A percentile compares a stretch with the other conserved stretches of the same genome.
These are phyloP conservation scores for Morella rubra DNA, from an alignment of 306 rosid genomes.

Conservation along the genomic window DNA sequence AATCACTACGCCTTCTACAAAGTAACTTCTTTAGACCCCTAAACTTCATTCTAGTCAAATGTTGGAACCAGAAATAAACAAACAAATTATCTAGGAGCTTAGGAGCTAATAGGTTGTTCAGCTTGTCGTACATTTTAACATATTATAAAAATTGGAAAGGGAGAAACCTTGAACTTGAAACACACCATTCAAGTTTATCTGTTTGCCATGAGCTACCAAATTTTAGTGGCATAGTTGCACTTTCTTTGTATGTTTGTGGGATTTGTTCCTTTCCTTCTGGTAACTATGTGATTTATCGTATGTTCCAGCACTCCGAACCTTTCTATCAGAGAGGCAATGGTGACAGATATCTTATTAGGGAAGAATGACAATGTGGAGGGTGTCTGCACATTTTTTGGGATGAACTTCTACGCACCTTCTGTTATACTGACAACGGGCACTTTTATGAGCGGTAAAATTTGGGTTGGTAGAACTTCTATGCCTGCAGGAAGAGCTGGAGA, in stretches of 20 bases:
- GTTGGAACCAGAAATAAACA: too few relatives aligned
- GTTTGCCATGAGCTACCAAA: neutral
- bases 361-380: constrained; percentile 90
- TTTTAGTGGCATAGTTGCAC: constrained; percentile 25
- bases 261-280: constrained; percentile 24
- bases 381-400: constrained; percentile 90
- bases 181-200: neutral
- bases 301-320: constrained; percentile 80
- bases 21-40: neutral
- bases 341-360: constrained; percentile 82
- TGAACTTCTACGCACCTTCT: constrained; percentile 90
- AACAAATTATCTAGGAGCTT: too few relatives aligned
- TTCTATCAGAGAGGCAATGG: constrained; percentile 97
- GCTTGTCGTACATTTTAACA: too few relatives aligned
- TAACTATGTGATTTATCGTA: constrained; percentile 30
- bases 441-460: constrained; percentile 96
- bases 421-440: constrained; percentile 96
- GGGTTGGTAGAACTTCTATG: constrained; percentile 98
- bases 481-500: constrained; percentile 99
- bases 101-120: too few relatives aligned
- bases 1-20: neutral
- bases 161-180: neutral
- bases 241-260: constrained; percentile 5
- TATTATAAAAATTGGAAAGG: neutral
- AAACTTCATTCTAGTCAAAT: neutral